Evolutionary conservation across 1,139 yeast species (phyloP).

Genomic region (Nakaseomyces sp.): DNA sequence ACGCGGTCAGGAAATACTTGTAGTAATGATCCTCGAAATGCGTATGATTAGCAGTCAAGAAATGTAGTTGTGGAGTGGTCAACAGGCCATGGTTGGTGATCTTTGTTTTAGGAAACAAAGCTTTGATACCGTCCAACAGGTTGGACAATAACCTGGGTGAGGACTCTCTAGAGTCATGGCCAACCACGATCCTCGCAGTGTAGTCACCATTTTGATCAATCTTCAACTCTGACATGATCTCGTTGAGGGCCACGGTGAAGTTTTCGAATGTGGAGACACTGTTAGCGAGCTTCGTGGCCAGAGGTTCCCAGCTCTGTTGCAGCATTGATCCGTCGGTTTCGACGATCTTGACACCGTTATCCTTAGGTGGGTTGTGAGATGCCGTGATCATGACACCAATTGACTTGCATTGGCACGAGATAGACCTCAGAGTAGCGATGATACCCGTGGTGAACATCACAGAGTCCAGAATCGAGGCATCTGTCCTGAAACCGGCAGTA

Average conservation of each 20-base stretch:
- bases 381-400: constrained; percentile 96
- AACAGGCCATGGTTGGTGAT: constrained; percentile 54
- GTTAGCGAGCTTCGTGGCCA: constrained; percentile 78
- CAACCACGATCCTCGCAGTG: constrained; percentile 40
- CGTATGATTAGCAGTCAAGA: constrained; percentile 65
- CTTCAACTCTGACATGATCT: constrained; percentile 32
- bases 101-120: constrained; percentile 36
- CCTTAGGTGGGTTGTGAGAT: constrained; percentile 90
- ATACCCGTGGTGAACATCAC: constrained; percentile 81
- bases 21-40: constrained; percentile 51
- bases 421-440: constrained; percentile 73
- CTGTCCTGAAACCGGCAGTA: constrained; percentile 92
- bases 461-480: constrained; percentile 63
- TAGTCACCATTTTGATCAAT: constrained; percentile 34
- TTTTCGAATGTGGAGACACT: constrained; percentile 32
- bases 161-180: constrained; percentile 69
- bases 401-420: constrained; percentile 40
- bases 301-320: constrained; percentile 71
- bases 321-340: constrained; percentile 95
- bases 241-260: constrained; percentile 29
- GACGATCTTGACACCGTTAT: constrained; percentile 91
- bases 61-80: constrained; percentile 94
- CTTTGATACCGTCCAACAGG: constrained; percentile 58
- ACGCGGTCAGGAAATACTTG: constrained; percentile 46
- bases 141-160: constrained; percentile 59